These are phyloP conservation scores for Fusarium newnesense DNA, from an alignment of 2,329 filamentous ascomycete species.

Conservation along the genomic window DNA sequence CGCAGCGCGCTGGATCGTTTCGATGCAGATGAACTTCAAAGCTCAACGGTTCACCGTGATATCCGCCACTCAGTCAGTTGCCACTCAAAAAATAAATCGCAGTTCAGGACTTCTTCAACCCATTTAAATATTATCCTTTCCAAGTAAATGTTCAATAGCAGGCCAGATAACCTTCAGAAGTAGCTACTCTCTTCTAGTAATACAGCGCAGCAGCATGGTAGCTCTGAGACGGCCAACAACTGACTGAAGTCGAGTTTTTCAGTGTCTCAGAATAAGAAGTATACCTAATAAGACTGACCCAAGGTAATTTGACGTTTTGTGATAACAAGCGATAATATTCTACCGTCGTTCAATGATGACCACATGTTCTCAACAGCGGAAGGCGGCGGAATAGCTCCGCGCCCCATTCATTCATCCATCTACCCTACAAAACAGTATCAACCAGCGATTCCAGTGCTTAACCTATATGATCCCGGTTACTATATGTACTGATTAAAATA, in stretches of 20 bases:
- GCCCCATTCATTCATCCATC: background rate
- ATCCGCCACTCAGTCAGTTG: no score
- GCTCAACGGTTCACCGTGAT: no score
- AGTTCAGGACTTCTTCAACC: background rate
- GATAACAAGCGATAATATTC: background rate
- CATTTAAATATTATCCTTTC: no score
- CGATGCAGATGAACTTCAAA: no score
- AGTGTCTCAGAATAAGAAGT: background rate
- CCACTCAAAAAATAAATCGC: no score
- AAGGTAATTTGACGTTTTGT: background rate
- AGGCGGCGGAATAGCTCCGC: background rate
- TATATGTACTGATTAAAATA: background rate
- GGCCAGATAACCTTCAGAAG: background rate
- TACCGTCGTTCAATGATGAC: background rate
- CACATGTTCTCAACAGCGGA: background rate
- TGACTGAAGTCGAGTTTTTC: background rate
- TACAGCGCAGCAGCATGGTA: no score
- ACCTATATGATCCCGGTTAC: accelerated
- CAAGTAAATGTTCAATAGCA: no score
- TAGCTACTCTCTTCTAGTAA: background rate
- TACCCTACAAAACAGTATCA: background rate
- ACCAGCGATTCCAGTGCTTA: background rate
- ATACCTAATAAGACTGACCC: no score
- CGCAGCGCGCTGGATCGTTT: no score
- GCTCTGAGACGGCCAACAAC: background rate